Percentiles rank a stretch among this genome's conserved stretches.
These are phyloP conservation scores for Iris macrosiphon DNA, from an alignment of 106 monocot species.

Conservation along the genomic window DNA sequence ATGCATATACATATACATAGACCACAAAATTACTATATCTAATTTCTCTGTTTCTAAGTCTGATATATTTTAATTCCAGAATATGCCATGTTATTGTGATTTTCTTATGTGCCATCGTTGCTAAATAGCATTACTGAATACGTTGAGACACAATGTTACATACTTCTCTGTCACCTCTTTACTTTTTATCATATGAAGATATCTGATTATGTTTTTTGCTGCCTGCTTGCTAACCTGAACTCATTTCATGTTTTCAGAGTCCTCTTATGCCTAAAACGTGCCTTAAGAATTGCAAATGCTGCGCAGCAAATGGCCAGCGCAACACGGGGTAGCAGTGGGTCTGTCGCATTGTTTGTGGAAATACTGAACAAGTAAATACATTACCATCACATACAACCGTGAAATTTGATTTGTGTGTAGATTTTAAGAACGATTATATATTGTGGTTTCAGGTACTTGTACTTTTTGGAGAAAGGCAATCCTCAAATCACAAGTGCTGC, in stretches of 20 bases:
- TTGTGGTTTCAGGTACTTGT: slow-evolving; percentile 62
- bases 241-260: slow-evolving; percentile 42
- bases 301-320: slow-evolving; percentile 93
- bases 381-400: too few relatives aligned
- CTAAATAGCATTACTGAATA: too few relatives aligned
- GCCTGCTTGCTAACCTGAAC: not conserved
- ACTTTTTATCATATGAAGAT: too few relatives aligned
- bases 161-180: too few relatives aligned
- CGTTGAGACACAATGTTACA: too few relatives aligned
- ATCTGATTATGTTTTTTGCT: not conserved
- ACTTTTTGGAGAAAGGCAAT: slow-evolving; percentile 96
- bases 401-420: not conserved
- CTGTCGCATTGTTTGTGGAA: slow-evolving; percentile 70
- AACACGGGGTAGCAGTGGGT: slow-evolving; percentile 62
- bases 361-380: slow-evolving; percentile 99
- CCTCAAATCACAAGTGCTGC: slow-evolving; percentile 74
- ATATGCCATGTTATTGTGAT: not conserved
- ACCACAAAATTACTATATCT: not conserved
- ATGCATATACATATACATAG: not conserved
- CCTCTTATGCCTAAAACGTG: slow-evolving; percentile 92
- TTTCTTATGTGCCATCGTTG: not conserved
- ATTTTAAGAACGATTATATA: not conserved
- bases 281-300: slow-evolving; percentile 92
- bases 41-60: too few relatives aligned
- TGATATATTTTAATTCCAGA: too few relatives aligned